These are phyloP conservation scores for Trichoderma gracile DNA, from an alignment of 2,329 filamentous ascomycete genomes.

Conservation along the genomic window DNA sequence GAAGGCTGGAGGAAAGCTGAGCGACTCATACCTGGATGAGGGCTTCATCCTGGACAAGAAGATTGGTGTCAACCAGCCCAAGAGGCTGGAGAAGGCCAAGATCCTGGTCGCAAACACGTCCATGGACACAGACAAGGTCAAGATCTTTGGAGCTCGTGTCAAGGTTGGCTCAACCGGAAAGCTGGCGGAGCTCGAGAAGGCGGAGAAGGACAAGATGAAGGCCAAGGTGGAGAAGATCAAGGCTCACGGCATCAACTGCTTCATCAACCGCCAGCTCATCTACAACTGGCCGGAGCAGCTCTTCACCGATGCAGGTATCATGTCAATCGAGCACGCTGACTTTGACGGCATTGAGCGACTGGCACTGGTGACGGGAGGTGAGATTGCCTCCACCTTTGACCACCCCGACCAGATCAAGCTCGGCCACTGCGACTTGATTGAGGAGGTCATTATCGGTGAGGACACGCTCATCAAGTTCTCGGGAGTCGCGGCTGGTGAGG, in stretches of 20 bases:
- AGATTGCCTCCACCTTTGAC: slow-evolving; percentile 97
- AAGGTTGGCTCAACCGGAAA: slow-evolving; percentile 97
- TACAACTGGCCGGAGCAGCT: slow-evolving; percentile 99
- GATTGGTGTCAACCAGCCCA: slow-evolving; percentile 98
- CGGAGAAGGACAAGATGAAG: slow-evolving; percentile 99
- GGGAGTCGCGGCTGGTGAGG: slow-evolving; percentile 87
- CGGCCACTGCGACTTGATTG: slow-evolving; percentile 90
- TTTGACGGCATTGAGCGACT: slow-evolving; percentile 97
- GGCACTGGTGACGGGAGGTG: slow-evolving; percentile 91
- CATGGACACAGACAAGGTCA: slow-evolving; percentile 99
- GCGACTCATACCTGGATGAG: slow-evolving; percentile 95
- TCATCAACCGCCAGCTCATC: slow-evolving; percentile 98
- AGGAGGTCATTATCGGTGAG: slow-evolving; percentile 98
- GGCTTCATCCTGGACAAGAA: slow-evolving; percentile 99
- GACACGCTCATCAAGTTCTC: slow-evolving; percentile 98
- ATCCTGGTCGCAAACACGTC: slow-evolving; percentile 97
- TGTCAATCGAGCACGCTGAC: slow-evolving; percentile 98
- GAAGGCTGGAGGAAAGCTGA: slow-evolving; percentile 96
- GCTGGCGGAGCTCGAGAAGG: slow-evolving; percentile 96
- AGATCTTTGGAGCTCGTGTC: slow-evolving; percentile 96
- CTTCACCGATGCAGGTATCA: slow-evolving; percentile 95
- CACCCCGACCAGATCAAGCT: slow-evolving; percentile 97
- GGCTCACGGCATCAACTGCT: slow-evolving; percentile 98
- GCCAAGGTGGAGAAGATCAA: slow-evolving; percentile 99
- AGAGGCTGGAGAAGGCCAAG: slow-evolving; percentile 95